Conservation (phyloP, 495 filamentous ascomycete genomes). For the Lentithecium fluviatile region DNA sequence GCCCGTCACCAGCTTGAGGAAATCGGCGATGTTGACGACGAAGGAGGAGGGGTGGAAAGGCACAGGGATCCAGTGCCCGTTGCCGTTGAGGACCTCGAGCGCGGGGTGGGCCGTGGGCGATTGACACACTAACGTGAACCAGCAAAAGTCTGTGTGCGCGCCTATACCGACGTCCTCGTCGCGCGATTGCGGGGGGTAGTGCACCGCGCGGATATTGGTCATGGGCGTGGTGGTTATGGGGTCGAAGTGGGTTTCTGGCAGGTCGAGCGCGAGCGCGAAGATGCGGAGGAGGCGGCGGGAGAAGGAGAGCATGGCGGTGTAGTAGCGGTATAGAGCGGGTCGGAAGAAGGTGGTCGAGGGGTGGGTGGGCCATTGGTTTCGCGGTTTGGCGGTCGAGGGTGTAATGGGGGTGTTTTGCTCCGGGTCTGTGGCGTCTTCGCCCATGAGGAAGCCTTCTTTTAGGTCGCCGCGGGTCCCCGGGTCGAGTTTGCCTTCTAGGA, state of each 20-base stretch:
- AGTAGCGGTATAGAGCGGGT: constrained; percentile 25
- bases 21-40: constrained; percentile 27
- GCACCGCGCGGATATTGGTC: constrained; percentile 21
- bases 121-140: constrained; percentile 38
- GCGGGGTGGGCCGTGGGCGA: constrained; percentile 42
- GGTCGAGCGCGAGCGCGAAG: constrained; percentile 23
- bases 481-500: constrained; percentile 20
- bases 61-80: constrained; percentile 51
- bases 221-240: constrained; percentile 14
- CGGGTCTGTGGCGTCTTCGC: constrained; percentile 28
- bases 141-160: constrained; percentile 34
- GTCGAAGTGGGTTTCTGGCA: constrained; percentile 21
- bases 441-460: constrained; percentile 32
- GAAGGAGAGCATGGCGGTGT: constrained; percentile 15
- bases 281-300: constrained; percentile 15
- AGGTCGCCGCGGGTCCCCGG: constrained; percentile 17
- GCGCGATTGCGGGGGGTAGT: constrained; percentile 23
- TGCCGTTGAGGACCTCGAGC: constrained; percentile 52
- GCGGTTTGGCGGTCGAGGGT: constrained; percentile 4
- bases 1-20: constrained; percentile 20
- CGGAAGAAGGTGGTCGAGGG: constrained; percentile 16
- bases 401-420: constrained; percentile 16
- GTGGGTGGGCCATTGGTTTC: constrained; percentile 22
- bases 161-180: constrained; percentile 21
- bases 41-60: constrained; percentile 45